Evolutionary conservation across 345 rosid species (phyloP).

Genomic region (Jatropha curcas): DNA sequence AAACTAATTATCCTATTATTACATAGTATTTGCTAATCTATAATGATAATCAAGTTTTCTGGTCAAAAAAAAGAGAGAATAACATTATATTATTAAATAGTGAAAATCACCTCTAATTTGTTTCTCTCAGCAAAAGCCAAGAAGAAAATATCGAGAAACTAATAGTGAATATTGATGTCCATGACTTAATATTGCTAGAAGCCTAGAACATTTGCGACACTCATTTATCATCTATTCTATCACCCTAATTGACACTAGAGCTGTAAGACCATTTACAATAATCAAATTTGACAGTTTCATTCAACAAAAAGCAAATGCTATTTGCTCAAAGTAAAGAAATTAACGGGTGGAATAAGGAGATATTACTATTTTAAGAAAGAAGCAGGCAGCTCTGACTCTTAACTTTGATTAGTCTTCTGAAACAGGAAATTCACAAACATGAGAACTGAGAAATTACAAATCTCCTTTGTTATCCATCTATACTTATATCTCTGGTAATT

Average conservation of each 20-base stretch:
- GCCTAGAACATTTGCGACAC: neutral
- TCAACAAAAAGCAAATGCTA: neutral
- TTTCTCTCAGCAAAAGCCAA: neutral
- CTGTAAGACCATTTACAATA: neutral
- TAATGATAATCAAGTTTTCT: neutral
- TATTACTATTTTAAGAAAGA: neutral
- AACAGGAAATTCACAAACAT: neutral
- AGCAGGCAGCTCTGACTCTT: neutral
- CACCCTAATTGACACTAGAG: neutral
- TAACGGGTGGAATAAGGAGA: neutral
- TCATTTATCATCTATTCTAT: neutral
- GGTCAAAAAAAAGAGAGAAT: neutral
- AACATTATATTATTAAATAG: neutral
- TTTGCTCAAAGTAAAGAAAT: neutral
- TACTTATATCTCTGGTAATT: neutral
- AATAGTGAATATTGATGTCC: too few species aligned
- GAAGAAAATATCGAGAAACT: neutral
- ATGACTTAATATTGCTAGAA: too few species aligned
- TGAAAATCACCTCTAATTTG: neutral
- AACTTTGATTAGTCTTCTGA: neutral
- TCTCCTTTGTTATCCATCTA: neutral
- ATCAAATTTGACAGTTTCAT: conserved; percentile 7
- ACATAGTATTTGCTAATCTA: neutral
- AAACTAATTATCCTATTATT: neutral
- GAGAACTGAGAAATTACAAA: neutral